Conservation (phyloP, 441 rosid species). For the Adansonia grandidieri region DNA sequence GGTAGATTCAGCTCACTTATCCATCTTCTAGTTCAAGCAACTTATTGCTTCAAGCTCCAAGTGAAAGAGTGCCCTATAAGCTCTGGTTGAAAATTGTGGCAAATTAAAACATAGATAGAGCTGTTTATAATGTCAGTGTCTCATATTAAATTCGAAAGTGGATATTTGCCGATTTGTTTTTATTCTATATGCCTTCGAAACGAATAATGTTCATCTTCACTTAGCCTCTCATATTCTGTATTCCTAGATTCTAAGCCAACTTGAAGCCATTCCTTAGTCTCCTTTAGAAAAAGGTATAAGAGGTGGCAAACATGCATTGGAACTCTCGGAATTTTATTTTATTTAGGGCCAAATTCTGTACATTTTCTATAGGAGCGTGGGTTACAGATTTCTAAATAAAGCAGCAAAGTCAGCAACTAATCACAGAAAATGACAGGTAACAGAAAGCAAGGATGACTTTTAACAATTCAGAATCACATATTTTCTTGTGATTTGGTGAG, state of each 20-base stretch:
- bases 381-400: constrained; percentile 17
- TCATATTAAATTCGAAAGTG: neutral
- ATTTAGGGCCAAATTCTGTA: neutral
- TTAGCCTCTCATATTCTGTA: neutral
- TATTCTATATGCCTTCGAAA: constrained; percentile 3
- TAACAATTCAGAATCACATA: constrained; percentile 13
- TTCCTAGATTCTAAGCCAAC: constrained; percentile 26
- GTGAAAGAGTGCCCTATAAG: neutral
- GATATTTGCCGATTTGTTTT: neutral
- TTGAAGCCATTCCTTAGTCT: neutral
- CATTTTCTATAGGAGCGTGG: neutral
- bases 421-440: constrained; percentile 33
- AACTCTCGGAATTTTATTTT: neutral
- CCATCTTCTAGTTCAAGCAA: neutral
- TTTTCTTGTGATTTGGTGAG: neutral
- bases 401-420: neutral
- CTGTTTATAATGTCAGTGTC: neutral
- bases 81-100: neutral
- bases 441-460: constrained; percentile 14
- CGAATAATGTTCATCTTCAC: constrained; percentile 25
- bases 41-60: constrained; percentile 12
- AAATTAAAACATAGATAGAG: neutral
- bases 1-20: constrained; percentile 1
- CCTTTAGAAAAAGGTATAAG: neutral
- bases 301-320: constrained; percentile 31